Evolutionary conservation across 495 filamentous ascomycete species (phyloP).

Genomic region (Xylaria cubensis): DNA sequence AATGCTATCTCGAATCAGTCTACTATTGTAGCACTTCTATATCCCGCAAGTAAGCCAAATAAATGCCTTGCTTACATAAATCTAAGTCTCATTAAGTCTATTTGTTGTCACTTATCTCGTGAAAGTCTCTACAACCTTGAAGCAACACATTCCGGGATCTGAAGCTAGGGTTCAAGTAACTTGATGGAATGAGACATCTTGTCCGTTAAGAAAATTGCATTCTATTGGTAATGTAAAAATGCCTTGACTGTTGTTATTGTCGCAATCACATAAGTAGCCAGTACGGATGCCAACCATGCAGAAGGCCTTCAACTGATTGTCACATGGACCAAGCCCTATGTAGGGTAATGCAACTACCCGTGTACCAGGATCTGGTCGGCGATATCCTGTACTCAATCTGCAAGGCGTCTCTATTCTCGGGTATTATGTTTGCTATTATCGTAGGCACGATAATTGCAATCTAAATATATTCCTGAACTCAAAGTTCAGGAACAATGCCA

Average conservation of each 20-base stretch:
- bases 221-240: background rate
- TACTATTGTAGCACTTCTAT: background rate
- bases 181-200: background rate
- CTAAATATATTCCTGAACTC: too few species aligned
- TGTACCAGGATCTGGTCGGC: too few species aligned
- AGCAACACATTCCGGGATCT: background rate
- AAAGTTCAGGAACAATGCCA: too few species aligned
- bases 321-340: too few species aligned
- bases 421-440: too few species aligned
- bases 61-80: background rate
- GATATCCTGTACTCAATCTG: too few species aligned
- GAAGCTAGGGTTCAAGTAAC: background rate
- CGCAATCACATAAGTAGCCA: background rate
- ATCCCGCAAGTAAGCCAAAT: background rate
- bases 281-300: background rate
- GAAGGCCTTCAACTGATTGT: background rate
- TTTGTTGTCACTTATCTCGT: background rate
- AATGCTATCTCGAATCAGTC: background rate
- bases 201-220: background rate
- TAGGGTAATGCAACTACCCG: too few species aligned
- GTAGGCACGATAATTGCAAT: too few species aligned
- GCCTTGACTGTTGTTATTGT: background rate
- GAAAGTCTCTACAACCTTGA: background rate
- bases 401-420: too few species aligned
- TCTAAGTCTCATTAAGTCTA: background rate